Conservation (phyloP, 2,329 filamentous ascomycete genomes). For the Monilinia fructigena region DNA sequence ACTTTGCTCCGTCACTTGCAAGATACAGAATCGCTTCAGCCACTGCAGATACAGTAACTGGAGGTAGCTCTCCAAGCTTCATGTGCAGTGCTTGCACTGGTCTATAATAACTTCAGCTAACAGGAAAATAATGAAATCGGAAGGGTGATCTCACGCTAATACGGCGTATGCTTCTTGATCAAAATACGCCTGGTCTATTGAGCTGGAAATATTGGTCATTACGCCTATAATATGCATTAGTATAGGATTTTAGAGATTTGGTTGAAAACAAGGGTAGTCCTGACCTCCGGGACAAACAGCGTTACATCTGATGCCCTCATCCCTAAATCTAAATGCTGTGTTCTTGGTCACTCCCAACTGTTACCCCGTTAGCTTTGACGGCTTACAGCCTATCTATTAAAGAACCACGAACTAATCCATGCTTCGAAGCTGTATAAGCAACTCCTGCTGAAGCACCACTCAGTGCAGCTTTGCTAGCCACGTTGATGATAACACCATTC, state of each 20-base stretch:
- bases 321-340: constrained; percentile 47
- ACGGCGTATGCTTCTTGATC: neutral
- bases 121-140: no score
- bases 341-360: constrained; percentile 49
- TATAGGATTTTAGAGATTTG: neutral
- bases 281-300: constrained; percentile 45
- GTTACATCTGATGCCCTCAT: constrained; percentile 48
- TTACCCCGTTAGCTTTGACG: neutral
- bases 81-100: constrained; percentile 41
- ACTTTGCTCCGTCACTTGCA: constrained; percentile 40
- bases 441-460: constrained; percentile 45
- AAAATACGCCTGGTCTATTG: neutral
- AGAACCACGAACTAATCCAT: constrained; percentile 41
- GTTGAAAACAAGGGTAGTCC: constrained; percentile 3
- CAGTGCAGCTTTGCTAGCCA: constrained; percentile 42
- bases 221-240: constrained; percentile 1
- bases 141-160: neutral
- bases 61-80: constrained; percentile 27
- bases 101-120: constrained; percentile 23
- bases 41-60: constrained; percentile 40
- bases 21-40: constrained; percentile 44
- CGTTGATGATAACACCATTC: constrained; percentile 46
- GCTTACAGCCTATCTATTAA: neutral
- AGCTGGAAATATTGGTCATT: neutral
- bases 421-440: constrained; percentile 48